phyloP scores from a whole-genome alignment of 202 grass and related monocot genomes.

The Bolboschoenoplectus hybrid region DNA sequence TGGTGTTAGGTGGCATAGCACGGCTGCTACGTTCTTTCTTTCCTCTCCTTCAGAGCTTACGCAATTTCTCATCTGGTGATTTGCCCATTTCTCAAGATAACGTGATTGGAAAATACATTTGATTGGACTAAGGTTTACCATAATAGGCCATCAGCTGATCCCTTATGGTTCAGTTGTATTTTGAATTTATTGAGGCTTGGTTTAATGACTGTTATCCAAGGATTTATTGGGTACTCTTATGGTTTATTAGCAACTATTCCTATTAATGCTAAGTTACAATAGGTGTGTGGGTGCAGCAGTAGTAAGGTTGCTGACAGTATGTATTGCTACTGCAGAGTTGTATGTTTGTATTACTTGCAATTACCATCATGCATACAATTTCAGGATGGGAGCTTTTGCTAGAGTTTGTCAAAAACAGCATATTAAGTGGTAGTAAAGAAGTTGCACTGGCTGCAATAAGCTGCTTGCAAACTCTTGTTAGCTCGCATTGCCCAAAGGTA shows the following conservation, averaged over 20 bases:
- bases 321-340: background rate
- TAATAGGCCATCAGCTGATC: background rate
- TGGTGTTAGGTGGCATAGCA: constrained; percentile 88
- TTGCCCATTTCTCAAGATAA: constrained; percentile 42
- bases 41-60: constrained; percentile 79
- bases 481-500: constrained; percentile 93
- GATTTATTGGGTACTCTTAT: constrained; percentile 10
- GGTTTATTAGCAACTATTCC: background rate
- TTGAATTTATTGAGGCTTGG: background rate
- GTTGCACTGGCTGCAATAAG: constrained; percentile 95
- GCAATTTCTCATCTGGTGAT: constrained; percentile 82
- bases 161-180: constrained; percentile 16
- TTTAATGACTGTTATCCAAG: constrained; percentile 4
- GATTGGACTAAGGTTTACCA: background rate
- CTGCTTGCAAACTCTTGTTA: constrained; percentile 85
- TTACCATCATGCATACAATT: constrained; percentile 36
- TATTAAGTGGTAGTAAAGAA: constrained; percentile 96
- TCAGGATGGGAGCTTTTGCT: constrained; percentile 86
- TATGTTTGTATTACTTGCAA: constrained; percentile 30
- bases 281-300: constrained; percentile 9
- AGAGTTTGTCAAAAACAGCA: constrained; percentile 87
- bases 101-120: constrained; percentile 19
- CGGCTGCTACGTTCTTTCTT: constrained; percentile 90
- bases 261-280: background rate
- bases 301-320: constrained; percentile 32